These are phyloP conservation scores for Lyophyllum shimeji DNA, from an alignment of 768 basidiomycete genomes.

Conservation along the genomic window DNA sequence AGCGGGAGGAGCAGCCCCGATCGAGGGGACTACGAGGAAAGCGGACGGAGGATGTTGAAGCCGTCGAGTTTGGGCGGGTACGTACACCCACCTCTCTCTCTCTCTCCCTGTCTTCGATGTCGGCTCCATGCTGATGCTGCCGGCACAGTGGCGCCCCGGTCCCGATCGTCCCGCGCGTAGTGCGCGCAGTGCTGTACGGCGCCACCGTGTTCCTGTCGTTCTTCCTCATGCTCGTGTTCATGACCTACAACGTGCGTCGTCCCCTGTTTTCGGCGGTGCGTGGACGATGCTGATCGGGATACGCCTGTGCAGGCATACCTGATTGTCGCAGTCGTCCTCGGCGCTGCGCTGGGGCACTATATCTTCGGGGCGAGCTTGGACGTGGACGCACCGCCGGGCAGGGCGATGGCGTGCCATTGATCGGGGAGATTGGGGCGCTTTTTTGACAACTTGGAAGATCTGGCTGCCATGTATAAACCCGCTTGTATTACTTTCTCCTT, in stretches of 20 bases:
- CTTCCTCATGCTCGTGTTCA: conserved; percentile 94
- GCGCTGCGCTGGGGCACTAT: conserved; percentile 83
- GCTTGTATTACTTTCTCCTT: not conserved
- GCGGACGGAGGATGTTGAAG: conserved; percentile 40
- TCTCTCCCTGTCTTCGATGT: too few relatives aligned
- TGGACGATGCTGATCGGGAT: not conserved
- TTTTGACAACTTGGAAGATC: not conserved
- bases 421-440: not conserved
- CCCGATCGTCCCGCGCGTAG: conserved; percentile 46
- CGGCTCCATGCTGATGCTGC: too few relatives aligned
- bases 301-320: conserved; percentile 68
- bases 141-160: conserved; percentile 44
- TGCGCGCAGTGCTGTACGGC: conserved; percentile 75
- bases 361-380: conserved; percentile 70
- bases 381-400: conserved; percentile 48
- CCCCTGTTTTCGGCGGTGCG: not conserved
- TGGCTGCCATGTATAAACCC: not conserved
- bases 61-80: conserved; percentile 42
- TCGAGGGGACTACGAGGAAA: conserved; percentile 44
- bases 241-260: conserved; percentile 84
- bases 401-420: conserved; percentile 83
- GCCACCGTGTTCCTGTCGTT: conserved; percentile 74
- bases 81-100: too few relatives aligned
- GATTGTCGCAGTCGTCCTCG: conserved; percentile 76
- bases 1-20: conserved; percentile 43